Evolutionary conservation across 305 asterid genomes (phyloP), one percentile per base, ranked within the genome.

Genomic region (Fraxinus albicans): DNA sequence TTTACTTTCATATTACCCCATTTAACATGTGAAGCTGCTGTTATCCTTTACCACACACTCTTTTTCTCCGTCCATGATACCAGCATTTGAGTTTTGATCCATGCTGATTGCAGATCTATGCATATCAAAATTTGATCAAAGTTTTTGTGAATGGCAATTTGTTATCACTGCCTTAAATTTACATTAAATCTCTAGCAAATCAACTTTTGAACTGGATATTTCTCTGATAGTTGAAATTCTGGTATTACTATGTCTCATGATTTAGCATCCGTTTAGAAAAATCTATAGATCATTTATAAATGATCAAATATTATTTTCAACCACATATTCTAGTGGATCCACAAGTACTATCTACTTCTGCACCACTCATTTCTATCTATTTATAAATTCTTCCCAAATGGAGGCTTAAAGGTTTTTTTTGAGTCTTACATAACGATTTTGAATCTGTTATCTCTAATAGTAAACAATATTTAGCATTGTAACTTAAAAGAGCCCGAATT

Each of bases 41-140:
- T 10, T 76, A 55, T 36, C 29, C 2, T 74, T 89, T 78, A 58
- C 53, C 65, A 6, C 34, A 73, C 53, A 12, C 55, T 77, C 80
- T 69, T 38, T 77, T 80, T 63, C 81, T 76, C 73, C 82, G 35
- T 80, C 73, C 79, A 77, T 50, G 40, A 77, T n/a, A 23, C 76
- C 76, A 47, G 84, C 76, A 42, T 13, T 53, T 44, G 58, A 63
- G 50, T 81, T 82, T 79, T 69, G 38, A 29, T 69, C 8, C 19
- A n/a, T 27, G 75, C 21, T 69, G 75, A 65, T 63, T 63, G 34
- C 17, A 6, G 72, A 21, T 65, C 17, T 65, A 8, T 65, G 33
- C 73, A 65, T 65, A 23, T 65, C 19, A 23, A 67, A 67, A 27
- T 8, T 67, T 10, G 17, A n/a, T 58, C 10, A 27, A 25, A 25